A percentile compares a stretch with the other conserved stretches of the same genome.
Conservation (phyloP, 2,329 filamentous ascomycete species). For the Ophiostoma populinum region DNA sequence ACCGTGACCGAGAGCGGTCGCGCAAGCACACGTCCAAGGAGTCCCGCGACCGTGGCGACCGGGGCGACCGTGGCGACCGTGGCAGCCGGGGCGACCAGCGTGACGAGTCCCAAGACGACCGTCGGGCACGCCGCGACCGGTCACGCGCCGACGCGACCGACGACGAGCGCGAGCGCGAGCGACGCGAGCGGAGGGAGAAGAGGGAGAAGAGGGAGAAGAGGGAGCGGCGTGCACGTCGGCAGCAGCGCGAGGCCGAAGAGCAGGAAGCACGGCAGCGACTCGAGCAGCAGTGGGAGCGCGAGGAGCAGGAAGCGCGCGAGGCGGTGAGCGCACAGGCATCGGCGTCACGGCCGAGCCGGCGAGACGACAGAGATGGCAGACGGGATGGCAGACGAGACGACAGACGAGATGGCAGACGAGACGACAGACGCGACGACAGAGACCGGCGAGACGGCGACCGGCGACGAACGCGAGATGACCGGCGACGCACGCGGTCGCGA, state of each 20-base stretch:
- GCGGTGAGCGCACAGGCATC: not conserved
- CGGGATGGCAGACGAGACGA: not conserved
- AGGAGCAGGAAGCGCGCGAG: slow-evolving; percentile 1
- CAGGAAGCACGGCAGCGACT: slow-evolving; percentile 3
- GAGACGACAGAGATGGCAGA: not conserved
- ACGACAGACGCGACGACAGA: not conserved
- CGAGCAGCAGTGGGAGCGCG: slow-evolving; percentile 4
- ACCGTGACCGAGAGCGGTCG: slow-evolving; percentile 6
- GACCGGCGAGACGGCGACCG: not conserved
- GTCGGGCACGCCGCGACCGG: too few species aligned
- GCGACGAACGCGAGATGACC: not conserved
- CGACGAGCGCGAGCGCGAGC: not conserved
- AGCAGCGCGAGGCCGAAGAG: slow-evolving; percentile 7
- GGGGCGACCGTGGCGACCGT: slow-evolving; percentile 1
- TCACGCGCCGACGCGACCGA: too few species aligned
- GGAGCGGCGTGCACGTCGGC: slow-evolving; percentile 5
- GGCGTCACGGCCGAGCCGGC: not conserved
- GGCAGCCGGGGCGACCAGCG: slow-evolving; percentile 4
- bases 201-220: slow-evolving; percentile 8
- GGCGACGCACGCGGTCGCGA: not conserved
- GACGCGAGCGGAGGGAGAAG: not conserved
- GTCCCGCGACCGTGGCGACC: not conserved
- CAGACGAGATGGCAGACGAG: not conserved
- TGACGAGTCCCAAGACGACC: not conserved
- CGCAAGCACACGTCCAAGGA: not conserved